These are phyloP conservation scores for Wilhelminamyces savonicus DNA, from an alignment of 805 yeast species.

Conservation along the genomic window DNA sequence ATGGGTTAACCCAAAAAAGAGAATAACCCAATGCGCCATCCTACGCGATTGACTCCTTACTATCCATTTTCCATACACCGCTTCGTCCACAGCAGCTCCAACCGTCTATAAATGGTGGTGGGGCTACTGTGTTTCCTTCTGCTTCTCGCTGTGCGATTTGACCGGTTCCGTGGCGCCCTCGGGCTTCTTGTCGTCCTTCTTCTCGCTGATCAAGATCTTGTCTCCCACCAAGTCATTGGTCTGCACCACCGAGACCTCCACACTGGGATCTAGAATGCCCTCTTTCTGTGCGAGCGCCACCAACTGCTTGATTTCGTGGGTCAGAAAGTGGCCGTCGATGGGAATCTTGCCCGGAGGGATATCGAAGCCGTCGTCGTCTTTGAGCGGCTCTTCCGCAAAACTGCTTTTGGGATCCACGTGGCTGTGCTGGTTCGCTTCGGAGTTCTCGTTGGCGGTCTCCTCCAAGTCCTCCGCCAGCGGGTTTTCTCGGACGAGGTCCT, in stretches of 20 bases:
- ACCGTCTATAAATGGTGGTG: no score
- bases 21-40: no score
- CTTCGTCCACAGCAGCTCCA: no score
- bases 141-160: no score
- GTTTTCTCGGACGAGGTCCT: conserved; percentile 17
- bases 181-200: conserved; percentile 1
- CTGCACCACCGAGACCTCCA: conserved; percentile 19
- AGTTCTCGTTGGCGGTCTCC: conserved; percentile 1
- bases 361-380: conserved; percentile 30
- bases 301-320: conserved; percentile 24
- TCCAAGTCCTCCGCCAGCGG: conserved; percentile 4
- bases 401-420: no score
- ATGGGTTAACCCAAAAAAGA: no score
- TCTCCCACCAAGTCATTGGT: conserved; percentile 21
- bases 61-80: no score
- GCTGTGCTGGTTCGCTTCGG: neutral
- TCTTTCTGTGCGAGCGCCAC: conserved; percentile 25
- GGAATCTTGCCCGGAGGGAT: conserved; percentile 34
- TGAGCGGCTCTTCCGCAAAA: neutral
- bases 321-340: conserved; percentile 34
- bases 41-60: no score
- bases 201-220: conserved; percentile 19
- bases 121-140: no score
- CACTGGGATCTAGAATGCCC: conserved; percentile 19
- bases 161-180: neutral